Evolutionary conservation across 805 yeast genomes (phyloP).

Genomic region (Zygoascus biomembranicola): DNA sequence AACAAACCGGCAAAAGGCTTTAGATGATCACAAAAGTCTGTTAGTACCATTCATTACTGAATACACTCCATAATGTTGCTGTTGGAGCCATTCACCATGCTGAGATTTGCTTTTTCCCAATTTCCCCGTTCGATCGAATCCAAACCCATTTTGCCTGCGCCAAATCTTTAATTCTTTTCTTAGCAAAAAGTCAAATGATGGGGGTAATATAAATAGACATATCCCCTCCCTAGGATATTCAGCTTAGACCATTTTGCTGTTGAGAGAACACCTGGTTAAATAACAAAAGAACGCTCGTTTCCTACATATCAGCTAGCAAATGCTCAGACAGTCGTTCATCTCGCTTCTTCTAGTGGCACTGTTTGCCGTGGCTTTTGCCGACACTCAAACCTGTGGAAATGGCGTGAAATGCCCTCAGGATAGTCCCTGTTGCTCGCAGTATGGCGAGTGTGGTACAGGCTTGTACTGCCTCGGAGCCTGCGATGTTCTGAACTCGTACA

Average conservation of each 20-base stretch:
- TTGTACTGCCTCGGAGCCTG: slow-evolving; percentile 79
- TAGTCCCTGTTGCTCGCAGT: slow-evolving; percentile 80
- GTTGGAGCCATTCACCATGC: no score
- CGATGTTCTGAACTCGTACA: slow-evolving; percentile 63
- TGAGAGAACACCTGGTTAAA: no score
- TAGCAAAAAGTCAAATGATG: background rate
- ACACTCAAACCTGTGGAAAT: slow-evolving; percentile 39
- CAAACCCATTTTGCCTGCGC: background rate
- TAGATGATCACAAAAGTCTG: no score
- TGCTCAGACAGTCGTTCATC: background rate
- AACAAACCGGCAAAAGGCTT: no score
- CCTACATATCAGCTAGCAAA: background rate
- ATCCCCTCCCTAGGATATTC: no score
- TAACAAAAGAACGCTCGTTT: background rate
- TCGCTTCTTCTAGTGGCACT: background rate
- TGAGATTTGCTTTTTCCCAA: no score
- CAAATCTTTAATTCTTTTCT: background rate
- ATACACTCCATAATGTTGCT: no score
- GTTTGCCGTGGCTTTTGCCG: slow-evolving; percentile 7
- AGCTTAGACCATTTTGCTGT: no score
- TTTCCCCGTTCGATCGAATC: no score
- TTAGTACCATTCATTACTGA: no score
- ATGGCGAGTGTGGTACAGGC: slow-evolving; percentile 76
- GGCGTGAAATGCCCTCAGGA: slow-evolving; percentile 58
- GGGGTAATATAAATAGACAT: no score